Percentiles rank a stretch among this genome's conserved stretches.
phyloP scores from a whole-genome alignment of 1,284 basidiomycete genomes.

The Ustilago cynodontis region DNA sequence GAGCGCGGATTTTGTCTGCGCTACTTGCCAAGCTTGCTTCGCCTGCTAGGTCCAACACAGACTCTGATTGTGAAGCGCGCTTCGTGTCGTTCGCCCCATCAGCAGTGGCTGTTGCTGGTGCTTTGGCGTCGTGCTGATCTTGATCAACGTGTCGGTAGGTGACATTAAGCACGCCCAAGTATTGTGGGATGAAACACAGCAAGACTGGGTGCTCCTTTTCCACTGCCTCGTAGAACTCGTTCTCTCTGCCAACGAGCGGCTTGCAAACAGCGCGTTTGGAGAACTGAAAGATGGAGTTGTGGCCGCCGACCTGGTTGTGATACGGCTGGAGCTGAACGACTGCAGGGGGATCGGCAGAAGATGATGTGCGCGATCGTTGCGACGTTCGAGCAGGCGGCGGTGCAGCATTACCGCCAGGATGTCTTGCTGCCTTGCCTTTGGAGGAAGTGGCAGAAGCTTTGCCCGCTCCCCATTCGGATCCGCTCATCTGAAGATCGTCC shows the following conservation, averaged over 20 bases:
- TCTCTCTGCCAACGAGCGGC: conserved; percentile 96
- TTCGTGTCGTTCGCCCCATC: background rate
- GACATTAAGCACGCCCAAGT: conserved; percentile 97
- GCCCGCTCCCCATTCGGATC: conserved; percentile 44
- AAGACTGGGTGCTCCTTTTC: conserved; percentile 91
- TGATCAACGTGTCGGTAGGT: conserved; percentile 76
- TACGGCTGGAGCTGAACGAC: conserved; percentile 92
- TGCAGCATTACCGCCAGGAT: conserved; percentile 1
- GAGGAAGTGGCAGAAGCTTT: background rate
- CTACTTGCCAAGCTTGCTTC: background rate
- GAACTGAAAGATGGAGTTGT: conserved; percentile 97
- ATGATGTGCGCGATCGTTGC: conserved; percentile 10
- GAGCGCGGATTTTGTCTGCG: background rate
- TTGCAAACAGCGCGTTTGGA: conserved; percentile 98
- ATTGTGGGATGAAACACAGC: conserved; percentile 92
- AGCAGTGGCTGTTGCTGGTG: background rate
- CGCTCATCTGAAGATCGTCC: conserved; percentile 51
- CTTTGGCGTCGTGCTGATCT: conserved; percentile 13
- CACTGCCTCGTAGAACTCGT: conserved; percentile 96
- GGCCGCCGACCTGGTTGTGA: conserved; percentile 96
- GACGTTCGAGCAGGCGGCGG: conserved; percentile 10
- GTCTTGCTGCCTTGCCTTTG: background rate
- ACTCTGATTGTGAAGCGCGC: conserved; percentile 4
- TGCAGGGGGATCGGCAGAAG: conserved; percentile 42
- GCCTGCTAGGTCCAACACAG: background rate